Evolutionary conservation across 805 yeast species (phyloP), one percentile per base, ranked within the genome.

Genomic region (Candida hungchunana): DNA sequence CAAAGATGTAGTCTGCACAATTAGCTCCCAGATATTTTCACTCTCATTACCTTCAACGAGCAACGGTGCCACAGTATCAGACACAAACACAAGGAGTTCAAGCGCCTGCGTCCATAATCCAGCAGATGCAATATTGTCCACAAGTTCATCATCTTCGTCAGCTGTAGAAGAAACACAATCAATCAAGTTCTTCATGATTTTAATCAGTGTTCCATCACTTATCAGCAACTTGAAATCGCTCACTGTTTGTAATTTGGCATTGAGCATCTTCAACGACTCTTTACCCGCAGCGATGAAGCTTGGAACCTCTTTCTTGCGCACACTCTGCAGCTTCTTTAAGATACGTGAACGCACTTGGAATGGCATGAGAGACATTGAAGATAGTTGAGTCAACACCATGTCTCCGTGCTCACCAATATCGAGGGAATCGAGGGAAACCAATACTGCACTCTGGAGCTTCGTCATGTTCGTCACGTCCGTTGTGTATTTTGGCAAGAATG

Each of bases 271-370:
- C 31, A 75, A 59, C 0, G 82, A 66, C 13, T 52, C 48, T 34
- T 67, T 69, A 46, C 88, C 72, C 1, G 77, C 60, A 0, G 84
- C 78, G 20, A 75, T 67, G 48, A 82, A 83, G 0, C 82, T 69
- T 3, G 89, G 85, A 20, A 81, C 69, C 33, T 73, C 69, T 0
- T 50, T 39, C 29, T 50, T 55, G 40, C 60, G 34, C 39, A 63
- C 48, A 49, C 61, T 60, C 56, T 60, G 59, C 18, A 82, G 53
- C 48, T 80, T 80, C 38, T 65, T 69, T 34, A 72, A 68, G 27
- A 82, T 80, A 37, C 78, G 60, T 15, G 65, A 68, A 39, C 82
- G 64, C 0, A 78, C 73, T 5, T 76, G 77, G 52, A 76, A 80
- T 3, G 89, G 88, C 32, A 80, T 62, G 2, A 71, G 63, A 2